Conservation (phyloP, 1,284 basidiomycete species). For the Tylopilus microsporus region DNA sequence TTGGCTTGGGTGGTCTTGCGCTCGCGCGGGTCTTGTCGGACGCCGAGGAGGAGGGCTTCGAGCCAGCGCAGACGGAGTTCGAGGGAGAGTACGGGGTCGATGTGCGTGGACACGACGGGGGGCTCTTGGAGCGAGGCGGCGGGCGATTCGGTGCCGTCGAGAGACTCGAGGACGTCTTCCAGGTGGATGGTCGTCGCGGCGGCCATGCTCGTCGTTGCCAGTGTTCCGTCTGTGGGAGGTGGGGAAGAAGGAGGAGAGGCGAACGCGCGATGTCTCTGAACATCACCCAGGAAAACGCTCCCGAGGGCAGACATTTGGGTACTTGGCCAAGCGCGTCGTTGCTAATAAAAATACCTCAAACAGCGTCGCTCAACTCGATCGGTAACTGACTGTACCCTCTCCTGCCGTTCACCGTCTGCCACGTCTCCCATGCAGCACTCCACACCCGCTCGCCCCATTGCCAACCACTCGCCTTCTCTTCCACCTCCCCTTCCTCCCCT, state of each 20-base stretch:
- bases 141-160: constrained; percentile 27
- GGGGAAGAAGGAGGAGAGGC: constrained; percentile 63
- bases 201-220: constrained; percentile 18
- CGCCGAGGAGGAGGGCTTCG: constrained; percentile 67
- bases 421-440: constrained; percentile 35
- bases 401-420: constrained; percentile 43
- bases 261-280: constrained; percentile 56
- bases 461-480: constrained; percentile 26
- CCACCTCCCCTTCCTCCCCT: constrained; percentile 39
- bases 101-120: constrained; percentile 21
- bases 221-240: constrained; percentile 33
- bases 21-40: constrained; percentile 43
- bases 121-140: constrained; percentile 8
- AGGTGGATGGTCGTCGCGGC: constrained; percentile 18
- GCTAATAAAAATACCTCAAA: constrained; percentile 14
- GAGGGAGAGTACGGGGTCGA: constrained; percentile 62
- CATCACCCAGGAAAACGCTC: constrained; percentile 71
- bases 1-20: constrained; percentile 22
- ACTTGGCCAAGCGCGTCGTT: background rate
- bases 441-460: constrained; percentile 28
- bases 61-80: constrained; percentile 72
- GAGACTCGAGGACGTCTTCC: constrained; percentile 27
- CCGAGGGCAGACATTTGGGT: constrained; percentile 55
- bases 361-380: constrained; percentile 57
- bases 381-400: constrained; percentile 66